Evolutionary conservation across 148 eudicot genomes (phyloP), one percentile per base, ranked within the genome.

Genomic region (Beta vulgaris): DNA sequence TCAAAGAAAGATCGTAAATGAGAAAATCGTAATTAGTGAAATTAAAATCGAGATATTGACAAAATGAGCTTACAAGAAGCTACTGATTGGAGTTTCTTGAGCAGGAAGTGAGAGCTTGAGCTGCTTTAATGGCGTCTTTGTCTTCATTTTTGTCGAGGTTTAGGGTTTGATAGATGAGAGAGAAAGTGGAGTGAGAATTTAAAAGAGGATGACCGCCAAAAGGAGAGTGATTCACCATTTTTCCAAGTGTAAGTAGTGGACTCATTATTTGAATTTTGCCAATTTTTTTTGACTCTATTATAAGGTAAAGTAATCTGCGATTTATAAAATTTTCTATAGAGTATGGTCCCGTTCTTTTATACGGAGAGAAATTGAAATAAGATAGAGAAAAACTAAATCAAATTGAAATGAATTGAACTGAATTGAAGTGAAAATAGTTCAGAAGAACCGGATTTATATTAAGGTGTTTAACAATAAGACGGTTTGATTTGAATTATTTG

Each of bases 21-120:
- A 40, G 36, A 6, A 18, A 25, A 34, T 12, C 14, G 43, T 4
- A 29, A 76, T 28, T n/a, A 55, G 61, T 54, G 18, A 58, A 46
- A 78, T 11, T 7, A 35, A 2, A 63, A 39, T 10, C 60, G 18
- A 61, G 26, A 70, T 53, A 48, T 0, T 15, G 39, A 36, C 35
- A 35, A 9, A 29, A 1, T 68, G 48, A 40, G 73, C 74, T 77
- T 77, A 94, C 98, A 94, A 62, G 91, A 94, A 94, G 76, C 46
- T 83, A 73, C 88, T 85, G 74, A 94, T 84, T 29, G 97, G 82
- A 54, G 92, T 83, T 75, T 90, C 84, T 75, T 94, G 87, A 77
- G 90, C 78, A 62, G 98, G 98, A n/a, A 94, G 91, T 1, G 91
- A 80, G 80, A 94, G 92, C 90, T 94, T 92, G 79, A 94, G 91